Conservation (phyloP, 2,329 filamentous ascomycete genomes). For the Pseudogymnoascus sp. region DNA sequence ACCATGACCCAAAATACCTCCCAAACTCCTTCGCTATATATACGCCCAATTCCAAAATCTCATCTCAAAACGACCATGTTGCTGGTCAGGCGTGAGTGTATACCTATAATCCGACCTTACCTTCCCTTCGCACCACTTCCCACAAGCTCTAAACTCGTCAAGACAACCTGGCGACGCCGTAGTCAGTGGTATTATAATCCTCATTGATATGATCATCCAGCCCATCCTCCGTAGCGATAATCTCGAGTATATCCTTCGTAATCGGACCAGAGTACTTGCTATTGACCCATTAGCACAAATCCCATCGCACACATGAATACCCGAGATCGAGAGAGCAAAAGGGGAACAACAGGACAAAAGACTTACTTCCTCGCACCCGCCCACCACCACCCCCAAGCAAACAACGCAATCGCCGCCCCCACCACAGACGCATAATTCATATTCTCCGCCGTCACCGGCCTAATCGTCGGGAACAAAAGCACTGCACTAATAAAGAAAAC, state of each 20-base stretch:
- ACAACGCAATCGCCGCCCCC: slow-evolving; percentile 36
- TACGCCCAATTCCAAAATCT: background rate
- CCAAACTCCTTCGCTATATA: background rate
- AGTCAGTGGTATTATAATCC: background rate
- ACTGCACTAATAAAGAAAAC: slow-evolving; percentile 53
- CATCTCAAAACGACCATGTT: background rate
- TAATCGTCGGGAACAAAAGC: slow-evolving; percentile 43
- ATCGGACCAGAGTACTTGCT: slow-evolving; percentile 51
- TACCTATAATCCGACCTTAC: background rate
- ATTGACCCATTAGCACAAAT: too few relatives aligned
- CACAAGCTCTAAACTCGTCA: background rate
- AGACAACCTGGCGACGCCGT: background rate
- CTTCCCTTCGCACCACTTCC: background rate
- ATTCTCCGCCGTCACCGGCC: slow-evolving; percentile 39
- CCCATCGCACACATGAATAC: too few relatives aligned
- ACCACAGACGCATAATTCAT: slow-evolving; percentile 44
- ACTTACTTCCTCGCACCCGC: slow-evolving; percentile 21
- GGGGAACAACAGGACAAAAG: background rate
- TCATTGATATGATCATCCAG: background rate
- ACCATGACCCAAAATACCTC: background rate
- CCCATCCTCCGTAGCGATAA: slow-evolving; percentile 31
- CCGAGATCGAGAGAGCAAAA: background rate
- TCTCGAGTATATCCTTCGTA: slow-evolving; percentile 42
- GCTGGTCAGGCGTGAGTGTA: background rate
- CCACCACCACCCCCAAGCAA: slow-evolving; percentile 42